Percentiles rank a stretch among this genome's conserved stretches.
These are phyloP conservation scores for Boletus rufocinnamomeus DNA, from an alignment of 768 basidiomycete genomes.

Conservation along the genomic window DNA sequence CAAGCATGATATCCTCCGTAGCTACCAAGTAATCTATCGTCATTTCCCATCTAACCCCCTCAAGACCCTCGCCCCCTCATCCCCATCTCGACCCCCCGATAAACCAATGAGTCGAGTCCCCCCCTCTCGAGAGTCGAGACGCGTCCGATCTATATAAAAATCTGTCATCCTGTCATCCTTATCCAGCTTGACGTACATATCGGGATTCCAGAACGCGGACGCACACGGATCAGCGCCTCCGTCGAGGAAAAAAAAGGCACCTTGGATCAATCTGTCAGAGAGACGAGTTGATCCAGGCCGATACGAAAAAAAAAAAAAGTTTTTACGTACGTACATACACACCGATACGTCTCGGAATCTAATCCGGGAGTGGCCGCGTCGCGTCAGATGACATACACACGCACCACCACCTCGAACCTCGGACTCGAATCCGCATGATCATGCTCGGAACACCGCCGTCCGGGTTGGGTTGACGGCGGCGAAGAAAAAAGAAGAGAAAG, in stretches of 20 bases:
- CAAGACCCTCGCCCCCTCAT: too few relatives aligned
- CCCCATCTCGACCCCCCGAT: background rate
- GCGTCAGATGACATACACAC: too few relatives aligned
- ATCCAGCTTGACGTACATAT: background rate
- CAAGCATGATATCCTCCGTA: background rate
- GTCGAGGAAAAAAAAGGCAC: background rate
- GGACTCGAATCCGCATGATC: background rate
- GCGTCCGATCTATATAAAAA: background rate
- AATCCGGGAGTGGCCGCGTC: too few relatives aligned
- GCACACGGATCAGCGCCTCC: background rate
- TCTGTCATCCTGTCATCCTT: background rate
- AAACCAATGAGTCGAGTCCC: background rate
- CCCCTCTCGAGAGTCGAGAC: background rate
- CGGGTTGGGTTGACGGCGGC: background rate
- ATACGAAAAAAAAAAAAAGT: too few relatives aligned
- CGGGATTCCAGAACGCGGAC: background rate
- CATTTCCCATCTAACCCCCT: background rate
- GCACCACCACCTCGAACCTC: background rate
- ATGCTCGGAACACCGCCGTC: background rate
- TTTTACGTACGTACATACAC: too few relatives aligned
- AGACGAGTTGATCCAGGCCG: background rate
- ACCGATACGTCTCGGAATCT: too few relatives aligned
- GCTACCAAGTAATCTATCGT: background rate
- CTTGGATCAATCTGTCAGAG: background rate
- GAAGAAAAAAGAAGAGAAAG: background rate